Evolutionary conservation across 768 basidiomycete genomes (phyloP), one percentile per base, ranked within the genome.

Genomic region (Mycena venus): DNA sequence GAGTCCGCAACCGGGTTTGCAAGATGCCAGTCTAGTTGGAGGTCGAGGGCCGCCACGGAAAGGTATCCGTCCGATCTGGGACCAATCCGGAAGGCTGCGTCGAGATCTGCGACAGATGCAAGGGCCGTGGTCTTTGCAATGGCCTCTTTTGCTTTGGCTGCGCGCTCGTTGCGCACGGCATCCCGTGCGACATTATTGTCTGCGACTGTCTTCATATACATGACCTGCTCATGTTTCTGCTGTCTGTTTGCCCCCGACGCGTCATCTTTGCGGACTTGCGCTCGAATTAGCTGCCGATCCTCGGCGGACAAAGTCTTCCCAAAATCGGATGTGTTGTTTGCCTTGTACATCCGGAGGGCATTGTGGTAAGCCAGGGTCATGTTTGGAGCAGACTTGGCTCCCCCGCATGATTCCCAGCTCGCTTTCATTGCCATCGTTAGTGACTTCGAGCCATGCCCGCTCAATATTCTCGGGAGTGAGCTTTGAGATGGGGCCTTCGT

Each of bases 381-480:
- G 32, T 58, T 70, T n/a, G 68, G 68, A 6, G 47, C 47, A 1
- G 36, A 29, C 12, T 29, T 2, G 15, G 25, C 17, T 3, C 19
- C 32, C 0, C n/a, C n/a, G n/a, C n/a, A 38, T 38, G 36, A 7
- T 38, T 7, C 79, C 77, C 1, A 79, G 61, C 2, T 56, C 67
- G 4, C 79, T 72, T 51, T 80, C 79, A 49, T 75, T 75, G 5
- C 44, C 70, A 47, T 80, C 76, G 51, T 80, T 80, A 1, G 79
- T 79, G 6, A 72, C 19, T 17, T 66, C 68, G 59, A 79, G 72
- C 34, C 47, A 79, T 17, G 73, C 68, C 7, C 36, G 38, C 17
- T 62, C 59, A n/a, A 64, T 64, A 31, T 64, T 44, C 17, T 64
- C 42, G 5, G 25, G 47, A 10, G 63, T n/a, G 27, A 51, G 42